phyloP scores from a whole-genome alignment of 495 filamentous ascomycete genomes.

The Lindgomyces ingoldianus region DNA sequence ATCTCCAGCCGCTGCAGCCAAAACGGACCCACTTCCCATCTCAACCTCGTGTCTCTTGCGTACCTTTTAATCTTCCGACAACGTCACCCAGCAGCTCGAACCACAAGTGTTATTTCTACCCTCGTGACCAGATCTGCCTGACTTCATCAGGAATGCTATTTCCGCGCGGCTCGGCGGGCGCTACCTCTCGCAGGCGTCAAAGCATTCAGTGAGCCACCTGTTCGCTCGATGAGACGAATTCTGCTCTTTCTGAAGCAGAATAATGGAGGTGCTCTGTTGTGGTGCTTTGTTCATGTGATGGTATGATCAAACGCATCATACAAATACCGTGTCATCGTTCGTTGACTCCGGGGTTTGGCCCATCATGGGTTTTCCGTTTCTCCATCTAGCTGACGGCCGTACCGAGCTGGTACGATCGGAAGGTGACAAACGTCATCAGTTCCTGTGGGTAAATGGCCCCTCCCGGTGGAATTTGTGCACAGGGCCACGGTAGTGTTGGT shows the following conservation, averaged over 20 bases:
- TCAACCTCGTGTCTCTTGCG: conserved; percentile 27
- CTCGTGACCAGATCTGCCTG: not conserved
- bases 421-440: no score
- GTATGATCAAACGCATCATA: no score
- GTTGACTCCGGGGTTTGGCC: no score
- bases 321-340: no score
- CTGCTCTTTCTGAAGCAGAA: not conserved
- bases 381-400: no score
- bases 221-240: not conserved
- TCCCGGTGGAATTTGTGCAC: no score
- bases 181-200: not conserved
- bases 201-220: not conserved
- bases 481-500: no score
- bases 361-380: no score
- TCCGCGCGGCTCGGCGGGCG: not conserved
- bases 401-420: no score
- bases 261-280: not conserved
- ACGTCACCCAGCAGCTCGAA: not conserved
- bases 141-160: not conserved
- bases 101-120: not conserved
- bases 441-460: no score
- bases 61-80: not conserved
- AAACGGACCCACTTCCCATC: conserved; percentile 15
- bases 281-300: not conserved
- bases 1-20: not conserved